Percentiles rank a stretch among this genome's conserved stretches.
These are phyloP conservation scores for Penstemon davidsonii DNA, from an alignment of 257 asterid genomes.

Conservation along the genomic window DNA sequence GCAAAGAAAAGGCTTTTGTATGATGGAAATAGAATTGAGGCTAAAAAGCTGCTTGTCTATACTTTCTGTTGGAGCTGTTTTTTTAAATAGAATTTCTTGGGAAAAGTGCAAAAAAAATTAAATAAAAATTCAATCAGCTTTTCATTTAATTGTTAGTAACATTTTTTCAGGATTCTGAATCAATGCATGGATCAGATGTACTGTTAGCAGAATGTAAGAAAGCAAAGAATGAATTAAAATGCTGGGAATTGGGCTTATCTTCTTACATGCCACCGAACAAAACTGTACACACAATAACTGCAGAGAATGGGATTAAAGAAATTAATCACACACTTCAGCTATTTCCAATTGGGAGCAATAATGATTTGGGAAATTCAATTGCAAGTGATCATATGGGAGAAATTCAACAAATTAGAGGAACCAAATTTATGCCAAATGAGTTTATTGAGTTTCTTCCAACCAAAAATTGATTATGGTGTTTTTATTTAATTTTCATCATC, in stretches of 20 bases:
- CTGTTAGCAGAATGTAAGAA: conserved; percentile 27
- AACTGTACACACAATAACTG: conserved; percentile 19
- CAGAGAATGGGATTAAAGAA: conserved; percentile 19
- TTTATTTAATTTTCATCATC: neutral
- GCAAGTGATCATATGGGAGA: conserved; percentile 8
- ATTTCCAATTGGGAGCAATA: conserved; percentile 38
- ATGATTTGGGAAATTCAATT: neutral
- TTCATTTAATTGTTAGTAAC: conserved; percentile 25
- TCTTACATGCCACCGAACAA: conserved; percentile 21
- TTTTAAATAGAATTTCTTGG: conserved; percentile 47
- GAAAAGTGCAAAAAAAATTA: conserved; percentile 27
- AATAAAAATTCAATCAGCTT: conserved; percentile 22
- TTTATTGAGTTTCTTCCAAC: conserved; percentile 60
- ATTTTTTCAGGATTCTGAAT: conserved; percentile 47
- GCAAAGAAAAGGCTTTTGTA: conserved; percentile 28
- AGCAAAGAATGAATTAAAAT: conserved; percentile 33
- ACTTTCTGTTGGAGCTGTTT: conserved; percentile 47
- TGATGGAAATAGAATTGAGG: conserved; percentile 46
- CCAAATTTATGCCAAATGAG: conserved; percentile 34
- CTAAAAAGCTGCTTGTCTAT: conserved; percentile 45
- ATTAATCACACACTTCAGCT: conserved; percentile 48
- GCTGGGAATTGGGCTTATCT: conserved; percentile 40
- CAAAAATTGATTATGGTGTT: conserved; percentile 29
- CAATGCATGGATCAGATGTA: conserved; percentile 50
- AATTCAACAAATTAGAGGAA: neutral